phyloP scores from a whole-genome alignment of 345 rosid species.

The Gossypioides kirkii region DNA sequence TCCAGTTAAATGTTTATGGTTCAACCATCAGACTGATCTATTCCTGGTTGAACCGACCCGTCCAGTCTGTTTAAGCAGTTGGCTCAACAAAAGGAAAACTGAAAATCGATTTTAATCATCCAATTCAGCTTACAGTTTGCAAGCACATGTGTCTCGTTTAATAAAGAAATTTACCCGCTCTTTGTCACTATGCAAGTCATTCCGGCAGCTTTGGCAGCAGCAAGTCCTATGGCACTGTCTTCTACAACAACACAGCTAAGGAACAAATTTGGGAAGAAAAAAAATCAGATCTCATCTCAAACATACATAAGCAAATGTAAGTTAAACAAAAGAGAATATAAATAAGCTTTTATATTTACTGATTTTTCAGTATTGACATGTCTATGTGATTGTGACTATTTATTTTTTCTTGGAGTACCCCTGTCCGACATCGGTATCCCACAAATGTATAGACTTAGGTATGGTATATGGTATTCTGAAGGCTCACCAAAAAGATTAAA shows the following conservation, averaged over 20 bases:
- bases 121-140: background rate
- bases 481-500: no score
- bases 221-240: conserved; percentile 87
- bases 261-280: conserved; percentile 1
- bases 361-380: background rate
- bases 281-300: background rate
- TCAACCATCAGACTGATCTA: background rate
- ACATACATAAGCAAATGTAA: background rate
- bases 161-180: conserved; percentile 50
- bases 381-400: background rate
- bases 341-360: background rate
- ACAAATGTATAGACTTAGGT: background rate
- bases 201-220: conserved; percentile 97
- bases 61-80: background rate
- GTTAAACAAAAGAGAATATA: background rate
- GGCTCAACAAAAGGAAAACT: background rate
- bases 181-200: conserved; percentile 92
- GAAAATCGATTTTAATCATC: background rate
- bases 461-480: background rate
- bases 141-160: background rate
- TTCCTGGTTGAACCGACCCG: background rate
- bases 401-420: background rate
- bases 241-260: conserved; percentile 90
- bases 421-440: background rate
- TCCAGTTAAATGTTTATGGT: background rate